These are phyloP conservation scores for Phytophthora hybrid DNA, from an alignment of 352 stramenopile species.

Conservation along the genomic window DNA sequence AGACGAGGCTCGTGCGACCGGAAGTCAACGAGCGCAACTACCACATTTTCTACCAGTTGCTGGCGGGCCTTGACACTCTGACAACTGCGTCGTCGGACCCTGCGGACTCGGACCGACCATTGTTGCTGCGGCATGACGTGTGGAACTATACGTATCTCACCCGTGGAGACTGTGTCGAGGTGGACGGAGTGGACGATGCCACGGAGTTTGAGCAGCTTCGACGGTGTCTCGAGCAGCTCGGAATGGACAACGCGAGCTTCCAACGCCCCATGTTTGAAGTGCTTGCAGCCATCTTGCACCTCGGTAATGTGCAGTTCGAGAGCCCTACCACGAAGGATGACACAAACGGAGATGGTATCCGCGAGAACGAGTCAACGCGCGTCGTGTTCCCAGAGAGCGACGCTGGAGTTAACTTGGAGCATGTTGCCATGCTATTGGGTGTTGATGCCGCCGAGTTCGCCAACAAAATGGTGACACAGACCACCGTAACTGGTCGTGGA, in stretches of 20 bases:
- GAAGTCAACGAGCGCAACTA: conserved; percentile 84
- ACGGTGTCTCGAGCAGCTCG: conserved; percentile 68
- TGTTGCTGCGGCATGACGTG: conserved; percentile 50
- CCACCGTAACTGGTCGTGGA: conserved; percentile 76
- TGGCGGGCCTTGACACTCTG: conserved; percentile 56
- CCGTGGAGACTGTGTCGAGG: conserved; percentile 76
- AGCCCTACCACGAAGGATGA: conserved; percentile 17
- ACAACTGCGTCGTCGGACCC: conserved; percentile 18
- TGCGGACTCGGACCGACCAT: conserved; percentile 27
- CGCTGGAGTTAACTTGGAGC: conserved; percentile 60
- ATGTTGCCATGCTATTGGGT: conserved; percentile 66
- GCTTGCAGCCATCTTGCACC: conserved; percentile 72
- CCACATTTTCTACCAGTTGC: conserved; percentile 85
- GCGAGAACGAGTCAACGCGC: conserved; percentile 46
- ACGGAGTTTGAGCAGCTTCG: conserved; percentile 78
- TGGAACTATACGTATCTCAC: conserved; percentile 84
- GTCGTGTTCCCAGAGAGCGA: conserved; percentile 66
- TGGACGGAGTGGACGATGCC: conserved; percentile 77
- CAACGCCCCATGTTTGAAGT: conserved; percentile 79
- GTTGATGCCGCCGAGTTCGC: conserved; percentile 69
- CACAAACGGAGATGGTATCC: conserved; percentile 17
- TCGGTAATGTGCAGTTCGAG: conserved; percentile 79
- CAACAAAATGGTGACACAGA: conserved; percentile 87
- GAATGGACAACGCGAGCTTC: conserved; percentile 70
- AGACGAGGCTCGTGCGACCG: conserved; percentile 75